Evolutionary conservation across 495 filamentous ascomycete species (phyloP).

Genomic region (Letharia lupina): DNA sequence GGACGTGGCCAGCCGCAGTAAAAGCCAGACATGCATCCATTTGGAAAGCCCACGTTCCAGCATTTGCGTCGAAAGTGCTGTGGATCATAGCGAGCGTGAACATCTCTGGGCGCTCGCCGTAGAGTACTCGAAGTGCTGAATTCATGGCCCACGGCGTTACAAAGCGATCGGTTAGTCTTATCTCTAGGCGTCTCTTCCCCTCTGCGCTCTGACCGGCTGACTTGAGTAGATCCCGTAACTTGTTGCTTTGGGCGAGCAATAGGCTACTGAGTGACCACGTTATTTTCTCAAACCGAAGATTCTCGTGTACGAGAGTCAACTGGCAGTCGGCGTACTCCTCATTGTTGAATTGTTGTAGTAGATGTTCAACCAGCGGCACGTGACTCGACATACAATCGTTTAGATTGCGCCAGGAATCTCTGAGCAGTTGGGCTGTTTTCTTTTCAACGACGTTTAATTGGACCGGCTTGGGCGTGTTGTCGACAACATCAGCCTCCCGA

Average conservation of each 20-base stretch:
- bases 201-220: slow-evolving; percentile 19
- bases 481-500: not conserved
- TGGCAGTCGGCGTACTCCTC: slow-evolving; percentile 23
- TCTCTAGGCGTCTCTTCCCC: slow-evolving; percentile 29
- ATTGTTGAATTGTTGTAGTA: slow-evolving; percentile 22
- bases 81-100: slow-evolving; percentile 23
- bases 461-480: not conserved
- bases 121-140: slow-evolving; percentile 40
- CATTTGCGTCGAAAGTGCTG: slow-evolving; percentile 36
- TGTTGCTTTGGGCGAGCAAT: slow-evolving; percentile 43
- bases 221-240: slow-evolving; percentile 33
- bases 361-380: slow-evolving; percentile 10
- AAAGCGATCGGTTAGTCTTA: slow-evolving; percentile 41
- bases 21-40: slow-evolving; percentile 35
- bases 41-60: not conserved
- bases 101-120: slow-evolving; percentile 35
- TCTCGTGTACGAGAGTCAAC: slow-evolving; percentile 17
- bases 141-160: slow-evolving; percentile 41
- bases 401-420: not conserved
- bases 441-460: not conserved
- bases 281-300: slow-evolving; percentile 4
- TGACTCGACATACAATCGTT: not conserved
- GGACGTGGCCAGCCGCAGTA: slow-evolving; percentile 42
- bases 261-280: slow-evolving; percentile 36
- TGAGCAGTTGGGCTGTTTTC: not conserved